Evolutionary conservation across 2,329 filamentous ascomycete species (phyloP).

Genomic region (Pseudogymnoascus sp.): DNA sequence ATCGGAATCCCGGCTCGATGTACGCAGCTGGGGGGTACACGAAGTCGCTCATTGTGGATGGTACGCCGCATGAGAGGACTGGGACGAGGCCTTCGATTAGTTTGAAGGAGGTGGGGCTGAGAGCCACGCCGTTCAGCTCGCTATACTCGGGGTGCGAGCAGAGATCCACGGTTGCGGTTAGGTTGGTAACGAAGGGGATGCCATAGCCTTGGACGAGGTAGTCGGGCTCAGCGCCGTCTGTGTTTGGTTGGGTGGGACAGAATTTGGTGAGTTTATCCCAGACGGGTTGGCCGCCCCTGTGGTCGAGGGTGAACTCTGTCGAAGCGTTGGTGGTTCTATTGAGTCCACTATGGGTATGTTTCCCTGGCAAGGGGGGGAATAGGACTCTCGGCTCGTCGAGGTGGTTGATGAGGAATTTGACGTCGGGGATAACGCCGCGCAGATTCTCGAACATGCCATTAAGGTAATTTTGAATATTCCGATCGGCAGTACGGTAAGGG

Average conservation of each 20-base stretch:
- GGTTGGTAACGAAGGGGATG: slow-evolving; percentile 32
- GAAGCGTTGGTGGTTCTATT: neutral
- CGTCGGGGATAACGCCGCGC: slow-evolving; percentile 26
- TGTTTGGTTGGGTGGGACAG: slow-evolving; percentile 19
- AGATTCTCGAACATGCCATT: slow-evolving; percentile 25
- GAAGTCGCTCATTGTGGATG: slow-evolving; percentile 42
- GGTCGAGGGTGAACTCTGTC: slow-evolving; percentile 16
- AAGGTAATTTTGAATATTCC: slow-evolving; percentile 28
- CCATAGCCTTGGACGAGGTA: slow-evolving; percentile 10
- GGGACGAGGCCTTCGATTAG: slow-evolving; percentile 34
- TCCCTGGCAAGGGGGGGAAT: neutral
- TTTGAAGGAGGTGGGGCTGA: slow-evolving; percentile 35
- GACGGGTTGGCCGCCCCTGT: slow-evolving; percentile 24
- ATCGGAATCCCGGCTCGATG: slow-evolving; percentile 34
- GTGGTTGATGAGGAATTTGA: slow-evolving; percentile 38
- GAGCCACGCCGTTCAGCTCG: slow-evolving; percentile 35
- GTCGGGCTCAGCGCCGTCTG: neutral
- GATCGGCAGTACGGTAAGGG: slow-evolving; percentile 26
- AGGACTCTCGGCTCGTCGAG: slow-evolving; percentile 40
- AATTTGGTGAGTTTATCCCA: slow-evolving; percentile 29
- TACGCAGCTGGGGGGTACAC: slow-evolving; percentile 44
- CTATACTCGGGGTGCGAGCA: slow-evolving; percentile 39
- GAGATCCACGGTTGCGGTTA: slow-evolving; percentile 27
- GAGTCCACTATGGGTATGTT: neutral
- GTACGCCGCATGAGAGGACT: slow-evolving; percentile 35